Evolutionary conservation across 345 rosid species (phyloP), one percentile per base, ranked within the genome.

Genomic region (Eucalyptus polyanthemos): DNA sequence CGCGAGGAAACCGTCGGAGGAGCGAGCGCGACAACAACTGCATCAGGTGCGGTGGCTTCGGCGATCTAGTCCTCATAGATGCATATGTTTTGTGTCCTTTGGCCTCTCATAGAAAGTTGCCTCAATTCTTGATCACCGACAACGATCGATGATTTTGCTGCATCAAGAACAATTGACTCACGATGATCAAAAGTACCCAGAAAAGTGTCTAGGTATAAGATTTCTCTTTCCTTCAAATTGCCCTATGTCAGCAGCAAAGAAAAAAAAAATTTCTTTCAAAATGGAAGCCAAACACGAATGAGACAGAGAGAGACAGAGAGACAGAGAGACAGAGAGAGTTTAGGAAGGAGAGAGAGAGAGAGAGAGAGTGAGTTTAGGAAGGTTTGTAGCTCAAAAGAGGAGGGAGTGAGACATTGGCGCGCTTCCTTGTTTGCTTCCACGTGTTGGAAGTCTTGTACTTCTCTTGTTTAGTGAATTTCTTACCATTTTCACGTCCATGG

Each of bases 51-150:
- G 91, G 93, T 91, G 92, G 93, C 91, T 94, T 94, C 93, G 88
- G 90, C 93, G 93, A 93, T 93, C 94, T 92, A 91, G 96, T 96
- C 99, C 94, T 95, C 99, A 97, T 96, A 93, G 97, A 95, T 93
- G 95, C 96, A 95, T 95, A 90, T 87, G 95, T 89, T 94, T 49
- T 27, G 80, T 60, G 50, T 62, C 12, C 87, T 53, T 80, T 25
- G 87, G n/a, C 56, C 81, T 85, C 88, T 89, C 58, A 67, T 86
- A 72, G 34, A 87, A 87, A 69, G 60, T 21, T 34, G 60, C 65
- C 69, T 40, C 56, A 4, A 76, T 76, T 76, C 47, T 21, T 40
- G 85, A 76, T 76, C 85, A 21, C 85, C 85, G 6, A 76, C 85
- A 4, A 76, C 42, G 4, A 22, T 40, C 24, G 27, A 40, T 40